Base-by-base conservation (phyloP, 2,329 filamentous ascomycete species). In the Verticillium zaregamsianum region DNA sequence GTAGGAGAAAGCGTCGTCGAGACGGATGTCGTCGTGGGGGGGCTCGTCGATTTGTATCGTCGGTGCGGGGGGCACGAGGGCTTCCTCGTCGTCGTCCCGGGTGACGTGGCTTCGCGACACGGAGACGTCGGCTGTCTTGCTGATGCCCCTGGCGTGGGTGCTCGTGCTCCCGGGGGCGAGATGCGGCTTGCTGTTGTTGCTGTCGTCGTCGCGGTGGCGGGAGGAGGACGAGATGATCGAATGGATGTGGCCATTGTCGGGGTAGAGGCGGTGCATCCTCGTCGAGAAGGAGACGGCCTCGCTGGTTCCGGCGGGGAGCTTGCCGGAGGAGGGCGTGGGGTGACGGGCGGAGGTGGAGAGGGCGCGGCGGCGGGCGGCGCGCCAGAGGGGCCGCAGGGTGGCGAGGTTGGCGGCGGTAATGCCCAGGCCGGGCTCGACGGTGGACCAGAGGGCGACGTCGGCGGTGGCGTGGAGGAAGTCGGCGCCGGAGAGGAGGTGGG, bases 391-490 rank as follows among this genome's bases (percentile, higher is more conserved):
- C 14, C 71, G 69, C 1, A 80, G 73, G 1, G 78, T 80, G 6
- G 78, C 78, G 2, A 76, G 59, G 0, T 69, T 73, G 6, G 76
- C 72, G 8, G 78, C 75, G 1, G 72, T 74, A 49, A 80, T 77
- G 35, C 74, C 77, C 40, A 80, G 73, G 5, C 76, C 76, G 5
- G 74, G 75, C 64, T 80, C 78, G 40, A 79, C 72, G 23, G 79
- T 79, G 1, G 75, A 79, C 78, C 78, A 81, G 61, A 80, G 76
- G 20, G 77, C 77, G 6, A 80, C 69, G 57, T 78, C 77, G 23
- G 76, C 72, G 20, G 76, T 77, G 40, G 76, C 72, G 70, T 76
- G 37, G 11, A 80, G 73, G 62, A 77, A 80, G 61, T 81, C 79
- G 49, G 68, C 64, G 28, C 73, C 72, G 6, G 73, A 66, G 37